Percentiles rank a stretch among this genome's conserved stretches.
Conservation (phyloP, 176 grass and related monocot genomes). For the Carex scoparia region DNA sequence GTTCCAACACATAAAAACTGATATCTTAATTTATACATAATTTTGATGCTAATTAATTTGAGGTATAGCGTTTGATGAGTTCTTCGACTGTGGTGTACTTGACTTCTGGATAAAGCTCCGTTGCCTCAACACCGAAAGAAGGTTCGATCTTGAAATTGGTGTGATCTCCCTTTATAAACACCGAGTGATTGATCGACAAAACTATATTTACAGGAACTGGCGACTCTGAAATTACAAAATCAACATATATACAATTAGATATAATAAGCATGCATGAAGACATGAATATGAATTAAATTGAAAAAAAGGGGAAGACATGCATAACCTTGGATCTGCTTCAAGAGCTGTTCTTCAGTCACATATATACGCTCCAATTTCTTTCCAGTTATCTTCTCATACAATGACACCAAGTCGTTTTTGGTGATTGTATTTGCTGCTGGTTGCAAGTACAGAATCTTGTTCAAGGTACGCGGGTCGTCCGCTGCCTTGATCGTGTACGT, state of each 20-base stretch:
- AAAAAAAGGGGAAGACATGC: too few species aligned
- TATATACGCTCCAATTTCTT: constrained; percentile 39
- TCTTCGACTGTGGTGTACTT: constrained; percentile 60
- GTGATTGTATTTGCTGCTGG: constrained; percentile 37
- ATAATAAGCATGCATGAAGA: too few species aligned
- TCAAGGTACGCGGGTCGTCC: constrained; percentile 36
- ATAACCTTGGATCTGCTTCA: constrained; percentile 44
- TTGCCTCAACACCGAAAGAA: constrained; percentile 69
- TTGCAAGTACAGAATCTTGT: constrained; percentile 36
- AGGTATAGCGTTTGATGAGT: constrained; percentile 40
- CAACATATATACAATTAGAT: too few species aligned
- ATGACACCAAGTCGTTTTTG: constrained; percentile 40
- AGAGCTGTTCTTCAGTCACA: constrained; percentile 31
- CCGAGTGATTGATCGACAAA: constrained; percentile 47
- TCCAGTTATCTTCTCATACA: constrained; percentile 54
- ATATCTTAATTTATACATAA: neutral
- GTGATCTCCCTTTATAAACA: constrained; percentile 66
- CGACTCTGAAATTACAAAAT: constrained; percentile 23
- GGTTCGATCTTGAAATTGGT: constrained; percentile 63
- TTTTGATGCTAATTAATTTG: neutral
- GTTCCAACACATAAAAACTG: neutral
- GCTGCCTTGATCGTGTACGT: constrained; percentile 45
- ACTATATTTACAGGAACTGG: constrained; percentile 22
- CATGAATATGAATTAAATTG: too few species aligned
- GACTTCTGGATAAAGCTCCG: constrained; percentile 55